Conservation (phyloP, 371 early-diverging fungal genomes). For the Syncephalastrum monosporum region DNA sequence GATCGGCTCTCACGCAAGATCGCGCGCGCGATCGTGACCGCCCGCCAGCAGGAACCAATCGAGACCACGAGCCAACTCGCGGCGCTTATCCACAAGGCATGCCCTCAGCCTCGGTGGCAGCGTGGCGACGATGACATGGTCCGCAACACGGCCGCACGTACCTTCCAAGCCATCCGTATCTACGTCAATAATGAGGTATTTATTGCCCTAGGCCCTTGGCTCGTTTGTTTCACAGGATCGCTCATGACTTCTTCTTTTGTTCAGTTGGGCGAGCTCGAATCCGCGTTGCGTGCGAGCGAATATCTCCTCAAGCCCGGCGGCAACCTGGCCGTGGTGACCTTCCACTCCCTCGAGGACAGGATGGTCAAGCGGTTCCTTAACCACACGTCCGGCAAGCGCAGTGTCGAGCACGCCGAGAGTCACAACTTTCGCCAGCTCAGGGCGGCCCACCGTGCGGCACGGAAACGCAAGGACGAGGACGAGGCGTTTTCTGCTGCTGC, state of each 20-base stretch:
- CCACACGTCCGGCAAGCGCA: slow-evolving; percentile 33
- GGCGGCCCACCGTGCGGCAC: slow-evolving; percentile 26
- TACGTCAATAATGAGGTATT: slow-evolving; percentile 70
- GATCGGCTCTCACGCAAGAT: slow-evolving; percentile 62
- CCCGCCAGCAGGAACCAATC: slow-evolving; percentile 51
- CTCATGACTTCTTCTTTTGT: slow-evolving; percentile 1
- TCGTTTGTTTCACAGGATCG: background rate
- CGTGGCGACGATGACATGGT: slow-evolving; percentile 47
- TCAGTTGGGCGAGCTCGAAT: slow-evolving; percentile 54
- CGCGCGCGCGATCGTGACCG: slow-evolving; percentile 60
- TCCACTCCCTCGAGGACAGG: slow-evolving; percentile 76
- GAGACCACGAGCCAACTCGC: slow-evolving; percentile 57
- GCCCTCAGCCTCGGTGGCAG: slow-evolving; percentile 52
- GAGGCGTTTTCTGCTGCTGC: background rate
- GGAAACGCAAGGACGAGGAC: slow-evolving; percentile 19
- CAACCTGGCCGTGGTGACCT: slow-evolving; percentile 61
- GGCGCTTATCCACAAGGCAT: slow-evolving; percentile 47
- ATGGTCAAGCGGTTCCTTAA: slow-evolving; percentile 66
- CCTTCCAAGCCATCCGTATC: slow-evolving; percentile 65
- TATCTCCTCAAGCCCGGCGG: slow-evolving; percentile 55
- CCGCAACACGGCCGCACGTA: slow-evolving; percentile 52
- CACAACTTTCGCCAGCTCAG: slow-evolving; percentile 40
- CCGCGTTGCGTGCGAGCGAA: slow-evolving; percentile 53
- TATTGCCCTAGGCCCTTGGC: too few relatives aligned
- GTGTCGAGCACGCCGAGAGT: slow-evolving; percentile 20